These are phyloP conservation scores for Geopyxis carbonaria DNA, from an alignment of 495 filamentous ascomycete species.

Conservation along the genomic window DNA sequence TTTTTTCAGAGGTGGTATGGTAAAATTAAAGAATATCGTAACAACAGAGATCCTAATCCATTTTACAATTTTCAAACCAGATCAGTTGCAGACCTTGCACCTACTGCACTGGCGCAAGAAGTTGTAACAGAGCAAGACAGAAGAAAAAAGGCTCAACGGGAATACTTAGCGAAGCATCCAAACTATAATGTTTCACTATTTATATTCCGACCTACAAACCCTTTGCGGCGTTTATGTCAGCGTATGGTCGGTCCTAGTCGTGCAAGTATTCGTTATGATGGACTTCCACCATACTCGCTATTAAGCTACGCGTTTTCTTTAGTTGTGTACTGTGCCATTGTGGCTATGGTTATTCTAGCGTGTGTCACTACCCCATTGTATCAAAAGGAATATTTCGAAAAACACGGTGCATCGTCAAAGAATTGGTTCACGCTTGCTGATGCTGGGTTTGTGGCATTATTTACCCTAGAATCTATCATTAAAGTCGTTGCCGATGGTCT, in stretches of 20 bases:
- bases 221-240: conserved; percentile 68
- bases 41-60: conserved; percentile 59
- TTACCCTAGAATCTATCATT: conserved; percentile 73
- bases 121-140: conserved; percentile 67
- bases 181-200: conserved; percentile 86
- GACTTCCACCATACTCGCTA: conserved; percentile 65
- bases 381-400: conserved; percentile 62
- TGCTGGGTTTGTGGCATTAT: conserved; percentile 72
- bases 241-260: conserved; percentile 82
- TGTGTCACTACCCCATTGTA: conserved; percentile 90
- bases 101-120: conserved; percentile 71
- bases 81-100: conserved; percentile 60
- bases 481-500: conserved; percentile 94
- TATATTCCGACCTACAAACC: conserved; percentile 62
- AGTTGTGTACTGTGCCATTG: conserved; percentile 83
- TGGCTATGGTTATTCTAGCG: conserved; percentile 90
- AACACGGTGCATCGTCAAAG: conserved; percentile 35
- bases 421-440: conserved; percentile 95
- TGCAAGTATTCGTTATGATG: conserved; percentile 68
- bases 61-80: conserved; percentile 51
- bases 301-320: conserved; percentile 88
- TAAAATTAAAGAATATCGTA: conserved; percentile 12
- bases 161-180: conserved; percentile 73
- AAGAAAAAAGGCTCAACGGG: conserved; percentile 71
- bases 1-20: conserved; percentile 12